Evolutionary conservation across 768 basidiomycete genomes (phyloP), one percentile per base, ranked within the genome.

Genomic region (Dentipellis sp.): DNA sequence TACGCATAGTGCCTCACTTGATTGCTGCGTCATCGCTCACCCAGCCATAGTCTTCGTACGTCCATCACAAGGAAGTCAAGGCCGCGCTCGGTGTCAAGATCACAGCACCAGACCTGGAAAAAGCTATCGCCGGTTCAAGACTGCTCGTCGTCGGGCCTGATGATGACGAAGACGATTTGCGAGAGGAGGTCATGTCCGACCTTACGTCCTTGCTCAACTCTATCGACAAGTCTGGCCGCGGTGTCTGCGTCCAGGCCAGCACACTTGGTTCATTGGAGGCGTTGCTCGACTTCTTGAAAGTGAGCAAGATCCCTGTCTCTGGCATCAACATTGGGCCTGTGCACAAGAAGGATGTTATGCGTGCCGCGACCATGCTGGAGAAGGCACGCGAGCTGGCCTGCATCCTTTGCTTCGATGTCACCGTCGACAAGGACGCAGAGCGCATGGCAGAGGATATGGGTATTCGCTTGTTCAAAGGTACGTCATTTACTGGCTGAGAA

Each of bases 241-340:
- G 97, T 60, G 95, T 99, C 57, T 97, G 91, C 64, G 97, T 99
- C 10, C 97, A 98, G 68, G 92, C 97, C 4, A 94, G 91, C 53
- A 99, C 97, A 4, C 81, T 99, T 40, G 97, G 97, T 57, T 97
- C 97, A 11, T 79, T 99, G 39, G 97, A 99, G 70, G 97, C 97
- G 1, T 75, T 99, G 55, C 78, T 99, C 50, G 95, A 97, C 63
- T 98, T 98, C 84, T 76, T 99, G 67, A 89, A 90, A 72, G 74
- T 75, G 54, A 93, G 89, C 80, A 95, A 98, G 74, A 98, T 98
- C 60, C 95, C 97, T 1, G 95, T 99, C 2, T 91, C 91, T 10
- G 91, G 91, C 16, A 95, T 98, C 72, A 95, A 95, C 70, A 97
- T 99, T 58, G 97, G 97, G 10, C 94, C 95, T 8, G 90, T 99